Evolutionary conservation across 1,284 basidiomycete species (phyloP).

Genomic region (Megacollybia platyphylla): DNA sequence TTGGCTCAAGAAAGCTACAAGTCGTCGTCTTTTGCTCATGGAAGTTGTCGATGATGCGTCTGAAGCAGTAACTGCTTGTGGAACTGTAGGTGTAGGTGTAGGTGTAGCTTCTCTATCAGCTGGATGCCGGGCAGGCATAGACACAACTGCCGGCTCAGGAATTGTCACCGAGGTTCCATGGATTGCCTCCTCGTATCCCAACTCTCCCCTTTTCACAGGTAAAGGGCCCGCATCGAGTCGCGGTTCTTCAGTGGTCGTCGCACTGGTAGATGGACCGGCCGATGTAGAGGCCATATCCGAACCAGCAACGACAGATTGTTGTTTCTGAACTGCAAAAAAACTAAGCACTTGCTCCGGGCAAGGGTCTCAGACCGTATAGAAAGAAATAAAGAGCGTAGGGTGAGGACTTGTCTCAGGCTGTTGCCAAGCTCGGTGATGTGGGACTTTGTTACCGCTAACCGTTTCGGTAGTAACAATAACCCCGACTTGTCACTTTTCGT

Average conservation of each 20-base stretch:
- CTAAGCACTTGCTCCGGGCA: constrained; percentile 14
- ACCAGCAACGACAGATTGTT: constrained; percentile 3
- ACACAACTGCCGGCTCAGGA: neutral
- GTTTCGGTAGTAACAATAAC: too few relatives aligned
- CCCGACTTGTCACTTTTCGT: too few relatives aligned
- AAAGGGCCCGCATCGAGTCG: constrained; percentile 46
- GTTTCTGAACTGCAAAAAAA: constrained; percentile 4
- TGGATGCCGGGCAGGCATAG: constrained; percentile 35
- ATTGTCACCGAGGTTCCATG: constrained; percentile 14
- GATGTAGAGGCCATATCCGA: constrained; percentile 7
- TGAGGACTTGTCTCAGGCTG: neutral
- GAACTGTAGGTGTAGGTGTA: constrained; percentile 9
- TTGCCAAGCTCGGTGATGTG: neutral
- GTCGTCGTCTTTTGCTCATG: constrained; percentile 15
- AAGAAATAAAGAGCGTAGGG: neutral
- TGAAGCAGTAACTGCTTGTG: constrained; percentile 12
- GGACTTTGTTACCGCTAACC: neutral
- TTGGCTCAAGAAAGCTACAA: constrained; percentile 26
- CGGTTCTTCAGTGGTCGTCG: constrained; percentile 10
- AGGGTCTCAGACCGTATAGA: constrained; percentile 4
- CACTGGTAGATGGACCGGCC: constrained; percentile 6
- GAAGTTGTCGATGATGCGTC: constrained; percentile 14
- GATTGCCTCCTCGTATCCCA: constrained; percentile 40
- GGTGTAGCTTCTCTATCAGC: constrained; percentile 32
- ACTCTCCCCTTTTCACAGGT: constrained; percentile 52